These are phyloP conservation scores for Colletotrichum sidae DNA, from an alignment of 2,329 filamentous ascomycete species.

Conservation along the genomic window DNA sequence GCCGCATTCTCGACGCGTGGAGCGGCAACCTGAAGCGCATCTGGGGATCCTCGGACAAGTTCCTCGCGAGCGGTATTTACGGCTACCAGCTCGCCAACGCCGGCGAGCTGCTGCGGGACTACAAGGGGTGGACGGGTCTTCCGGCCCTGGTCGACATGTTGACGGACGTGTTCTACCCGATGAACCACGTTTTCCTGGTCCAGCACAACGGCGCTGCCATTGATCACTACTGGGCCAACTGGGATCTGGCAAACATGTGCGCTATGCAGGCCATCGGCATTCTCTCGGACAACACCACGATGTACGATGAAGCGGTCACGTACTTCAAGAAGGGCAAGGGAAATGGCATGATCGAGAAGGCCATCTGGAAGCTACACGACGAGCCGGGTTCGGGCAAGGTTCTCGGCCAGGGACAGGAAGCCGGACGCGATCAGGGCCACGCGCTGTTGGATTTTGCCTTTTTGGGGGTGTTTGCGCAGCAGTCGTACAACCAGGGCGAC, in stretches of 20 bases:
- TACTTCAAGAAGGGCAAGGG: constrained; percentile 54
- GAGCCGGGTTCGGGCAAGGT: constrained; percentile 44
- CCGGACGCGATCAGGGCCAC: constrained; percentile 59
- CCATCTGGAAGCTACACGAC: constrained; percentile 46
- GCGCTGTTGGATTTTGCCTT: constrained; percentile 52
- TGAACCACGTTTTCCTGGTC: constrained; percentile 52
- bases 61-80: constrained; percentile 55
- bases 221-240: constrained; percentile 56
- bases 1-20: constrained; percentile 53
- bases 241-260: constrained; percentile 58
- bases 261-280: constrained; percentile 55
- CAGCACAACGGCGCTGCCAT: constrained; percentile 48
- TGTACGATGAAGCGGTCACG: constrained; percentile 50
- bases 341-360: constrained; percentile 50
- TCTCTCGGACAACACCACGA: constrained; percentile 54
- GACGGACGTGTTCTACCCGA: constrained; percentile 49
- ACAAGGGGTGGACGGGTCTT: constrained; percentile 46
- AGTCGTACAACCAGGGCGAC: constrained; percentile 55
- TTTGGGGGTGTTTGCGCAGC: constrained; percentile 53
- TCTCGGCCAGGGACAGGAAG: constrained; percentile 54
- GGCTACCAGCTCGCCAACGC: constrained; percentile 61
- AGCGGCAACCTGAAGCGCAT: constrained; percentile 47
- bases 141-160: constrained; percentile 46
- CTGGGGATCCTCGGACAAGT: constrained; percentile 49
- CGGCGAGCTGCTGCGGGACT: constrained; percentile 53